Conservation (phyloP, 345 rosid species). For the Citrus maxima region DNA sequence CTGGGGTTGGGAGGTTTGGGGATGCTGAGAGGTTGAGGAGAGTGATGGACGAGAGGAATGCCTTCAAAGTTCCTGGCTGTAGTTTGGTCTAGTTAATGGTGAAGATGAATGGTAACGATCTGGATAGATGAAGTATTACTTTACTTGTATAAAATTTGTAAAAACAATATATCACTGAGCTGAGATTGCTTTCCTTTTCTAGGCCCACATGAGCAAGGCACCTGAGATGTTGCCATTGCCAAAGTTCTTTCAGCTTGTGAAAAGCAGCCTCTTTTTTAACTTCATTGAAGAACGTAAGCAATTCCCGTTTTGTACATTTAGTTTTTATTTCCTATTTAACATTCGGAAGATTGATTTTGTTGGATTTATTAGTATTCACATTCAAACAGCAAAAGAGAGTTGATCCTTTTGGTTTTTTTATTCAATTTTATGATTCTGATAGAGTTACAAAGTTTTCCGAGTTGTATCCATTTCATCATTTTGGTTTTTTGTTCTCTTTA, state of each 20-base stretch:
- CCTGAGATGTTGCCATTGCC: background rate
- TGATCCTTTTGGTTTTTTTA: too few species aligned
- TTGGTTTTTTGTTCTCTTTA: background rate
- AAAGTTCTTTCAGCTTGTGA: background rate
- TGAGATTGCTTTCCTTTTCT: background rate
- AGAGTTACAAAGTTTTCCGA: background rate
- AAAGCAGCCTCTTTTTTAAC: background rate
- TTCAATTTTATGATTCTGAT: too few species aligned
- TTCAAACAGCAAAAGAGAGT: background rate
- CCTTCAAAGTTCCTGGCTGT: conserved; percentile 56
- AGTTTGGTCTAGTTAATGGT: conserved; percentile 28
- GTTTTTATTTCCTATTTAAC: background rate
- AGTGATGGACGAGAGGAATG: conserved; percentile 49
- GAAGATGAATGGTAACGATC: background rate
- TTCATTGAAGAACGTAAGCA: conserved; percentile 1
- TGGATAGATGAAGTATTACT: background rate
- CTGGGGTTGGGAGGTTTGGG: conserved; percentile 57
- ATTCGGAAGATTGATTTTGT: background rate
- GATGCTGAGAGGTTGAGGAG: conserved; percentile 65
- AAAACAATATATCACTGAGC: background rate
- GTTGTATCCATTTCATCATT: too few species aligned
- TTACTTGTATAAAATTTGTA: background rate
- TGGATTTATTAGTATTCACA: background rate
- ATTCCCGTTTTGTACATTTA: background rate
- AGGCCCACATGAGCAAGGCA: background rate